phyloP scores from a whole-genome alignment of 2,329 filamentous ascomycete species.

The Neonectria sp. region DNA sequence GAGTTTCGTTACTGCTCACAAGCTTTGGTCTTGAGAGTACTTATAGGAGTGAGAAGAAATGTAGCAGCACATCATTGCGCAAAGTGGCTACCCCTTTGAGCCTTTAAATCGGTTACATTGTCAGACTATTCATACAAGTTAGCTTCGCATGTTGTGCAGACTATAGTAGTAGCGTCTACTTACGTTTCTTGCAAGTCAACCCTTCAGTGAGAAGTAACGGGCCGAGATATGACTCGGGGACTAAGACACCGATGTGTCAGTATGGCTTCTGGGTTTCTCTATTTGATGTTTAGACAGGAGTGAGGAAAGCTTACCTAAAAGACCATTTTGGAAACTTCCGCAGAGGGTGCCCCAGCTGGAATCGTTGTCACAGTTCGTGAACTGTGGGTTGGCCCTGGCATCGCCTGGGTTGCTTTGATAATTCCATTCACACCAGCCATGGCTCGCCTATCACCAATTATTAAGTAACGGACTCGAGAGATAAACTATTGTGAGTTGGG shows the following conservation, averaged over 20 bases:
- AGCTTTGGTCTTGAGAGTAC: no score
- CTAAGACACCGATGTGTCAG: constrained; percentile 6
- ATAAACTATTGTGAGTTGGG: not conserved
- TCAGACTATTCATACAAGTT: not conserved
- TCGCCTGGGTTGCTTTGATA: constrained; percentile 26
- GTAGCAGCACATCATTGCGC: no score
- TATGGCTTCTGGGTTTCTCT: not conserved
- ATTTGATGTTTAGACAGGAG: not conserved
- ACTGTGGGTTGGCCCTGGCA: constrained; percentile 30
- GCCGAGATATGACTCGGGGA: constrained; percentile 46
- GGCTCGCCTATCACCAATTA: constrained; percentile 21
- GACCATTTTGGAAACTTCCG: constrained; percentile 34
- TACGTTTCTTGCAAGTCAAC: constrained; percentile 22
- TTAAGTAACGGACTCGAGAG: not conserved
- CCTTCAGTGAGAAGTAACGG: constrained; percentile 33
- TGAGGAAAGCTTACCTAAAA: constrained; percentile 22
- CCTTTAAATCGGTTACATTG: not conserved
- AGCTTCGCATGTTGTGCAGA: not conserved
- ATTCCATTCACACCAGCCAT: constrained; percentile 46
- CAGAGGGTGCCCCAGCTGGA: constrained; percentile 38
- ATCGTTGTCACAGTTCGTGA: constrained; percentile 44
- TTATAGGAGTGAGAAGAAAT: no score
- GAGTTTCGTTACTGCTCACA: no score
- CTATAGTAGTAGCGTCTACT: not conserved
- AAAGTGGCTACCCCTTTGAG: no score